Conservation (phyloP, 1,284 basidiomycete genomes). For the Rhodotorula sp. region DNA sequence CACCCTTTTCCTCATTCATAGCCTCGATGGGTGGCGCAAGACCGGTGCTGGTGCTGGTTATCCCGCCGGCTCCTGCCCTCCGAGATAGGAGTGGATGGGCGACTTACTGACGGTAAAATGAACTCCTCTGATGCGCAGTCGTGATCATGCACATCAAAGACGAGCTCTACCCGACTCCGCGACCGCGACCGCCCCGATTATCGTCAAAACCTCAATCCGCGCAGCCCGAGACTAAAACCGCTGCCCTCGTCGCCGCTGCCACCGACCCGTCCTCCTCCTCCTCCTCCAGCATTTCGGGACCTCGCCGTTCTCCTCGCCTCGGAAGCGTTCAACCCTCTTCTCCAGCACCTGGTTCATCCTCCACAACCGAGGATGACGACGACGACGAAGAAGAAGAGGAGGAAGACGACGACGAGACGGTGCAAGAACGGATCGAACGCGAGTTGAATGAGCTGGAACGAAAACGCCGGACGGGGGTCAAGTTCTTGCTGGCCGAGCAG, state of each 20-base stretch:
- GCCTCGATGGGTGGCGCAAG: too few relatives aligned
- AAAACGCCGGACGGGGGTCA: slow-evolving; percentile 20
- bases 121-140: slow-evolving; percentile 53
- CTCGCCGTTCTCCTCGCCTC: neutral
- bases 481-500: slow-evolving; percentile 33
- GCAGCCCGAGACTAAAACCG: neutral
- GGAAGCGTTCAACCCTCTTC: neutral
- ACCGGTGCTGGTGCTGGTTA: too few relatives aligned
- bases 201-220: neutral
- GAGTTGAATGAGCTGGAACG: slow-evolving; percentile 37
- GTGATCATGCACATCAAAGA: slow-evolving; percentile 80
- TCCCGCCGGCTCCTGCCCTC: too few relatives aligned
- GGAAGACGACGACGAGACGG: slow-evolving; percentile 36
- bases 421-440: slow-evolving; percentile 38
- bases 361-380: neutral
- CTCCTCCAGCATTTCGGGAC: neutral
- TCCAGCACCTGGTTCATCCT: too few relatives aligned
- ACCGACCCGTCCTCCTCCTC: neutral
- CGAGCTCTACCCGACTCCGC: slow-evolving; percentile 40
- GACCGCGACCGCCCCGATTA: neutral
- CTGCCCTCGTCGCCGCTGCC: neutral
- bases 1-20: too few relatives aligned
- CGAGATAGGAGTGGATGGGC: too few relatives aligned
- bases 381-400: neutral
- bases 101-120: too few relatives aligned